These are phyloP conservation scores for Nannochloropsis gaditana DNA, from an alignment of 108 stramenopile genomes.

Conservation along the genomic window DNA sequence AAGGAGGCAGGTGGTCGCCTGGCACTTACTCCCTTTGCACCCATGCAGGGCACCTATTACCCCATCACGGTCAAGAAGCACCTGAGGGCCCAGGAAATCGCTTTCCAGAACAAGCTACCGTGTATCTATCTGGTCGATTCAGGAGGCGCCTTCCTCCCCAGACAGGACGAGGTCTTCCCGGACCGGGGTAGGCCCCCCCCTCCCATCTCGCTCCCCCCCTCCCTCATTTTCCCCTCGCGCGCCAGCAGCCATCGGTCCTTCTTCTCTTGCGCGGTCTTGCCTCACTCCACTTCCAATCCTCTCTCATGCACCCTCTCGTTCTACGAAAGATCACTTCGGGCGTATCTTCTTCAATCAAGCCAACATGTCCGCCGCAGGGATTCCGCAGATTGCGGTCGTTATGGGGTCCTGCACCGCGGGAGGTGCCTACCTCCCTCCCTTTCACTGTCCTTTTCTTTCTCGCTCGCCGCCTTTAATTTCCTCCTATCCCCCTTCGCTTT, in stretches of 20 bases:
- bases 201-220: not conserved
- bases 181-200: constrained; percentile 57
- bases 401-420: constrained; percentile 97
- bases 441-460: not conserved
- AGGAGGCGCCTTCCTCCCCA: constrained; percentile 86
- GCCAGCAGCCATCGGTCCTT: not conserved
- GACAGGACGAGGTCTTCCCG: constrained; percentile 94
- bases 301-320: not conserved
- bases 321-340: constrained; percentile 76
- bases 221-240: not conserved
- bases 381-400: constrained; percentile 90
- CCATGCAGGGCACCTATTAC: constrained; percentile 93
- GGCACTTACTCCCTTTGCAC: not conserved
- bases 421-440: constrained; percentile 49
- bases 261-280: not conserved
- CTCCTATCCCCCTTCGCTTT: not conserved
- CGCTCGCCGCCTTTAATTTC: not conserved
- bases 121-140: constrained; percentile 90
- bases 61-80: constrained; percentile 99
- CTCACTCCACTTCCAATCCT: not conserved
- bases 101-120: constrained; percentile 79
- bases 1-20: not conserved
- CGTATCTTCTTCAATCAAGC: constrained; percentile 95
- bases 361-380: constrained; percentile 61
- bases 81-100: constrained; percentile 94